These are phyloP conservation scores for Yarrowia yakushimensis DNA, from an alignment of 805 yeast species.

Conservation along the genomic window DNA sequence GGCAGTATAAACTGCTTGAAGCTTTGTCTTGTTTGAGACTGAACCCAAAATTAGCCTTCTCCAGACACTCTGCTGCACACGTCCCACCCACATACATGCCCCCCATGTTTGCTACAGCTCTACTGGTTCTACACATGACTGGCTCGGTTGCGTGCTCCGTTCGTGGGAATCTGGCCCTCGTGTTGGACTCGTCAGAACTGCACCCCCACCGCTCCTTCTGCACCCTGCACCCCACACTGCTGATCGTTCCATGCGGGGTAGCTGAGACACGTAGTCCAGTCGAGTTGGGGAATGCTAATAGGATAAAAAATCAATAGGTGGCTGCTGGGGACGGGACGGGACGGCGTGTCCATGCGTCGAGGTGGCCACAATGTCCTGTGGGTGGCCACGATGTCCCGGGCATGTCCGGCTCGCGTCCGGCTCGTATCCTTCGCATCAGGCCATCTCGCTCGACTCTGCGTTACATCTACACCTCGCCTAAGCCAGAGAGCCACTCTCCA, in stretches of 20 bases:
- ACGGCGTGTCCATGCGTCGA: too few relatives aligned
- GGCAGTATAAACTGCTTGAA: background rate
- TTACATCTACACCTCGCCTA: too few relatives aligned
- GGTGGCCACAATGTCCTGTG: too few relatives aligned
- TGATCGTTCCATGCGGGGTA: slow-evolving; percentile 17
- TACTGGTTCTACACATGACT: background rate
- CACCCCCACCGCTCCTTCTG: background rate
- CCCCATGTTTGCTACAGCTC: too few relatives aligned
- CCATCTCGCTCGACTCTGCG: too few relatives aligned
- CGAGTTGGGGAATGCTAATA: background rate
- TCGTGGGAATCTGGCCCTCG: too few relatives aligned
- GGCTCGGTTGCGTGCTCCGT: too few relatives aligned
- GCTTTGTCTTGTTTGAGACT: background rate
- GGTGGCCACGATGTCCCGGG: too few relatives aligned
- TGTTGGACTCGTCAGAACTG: background rate
- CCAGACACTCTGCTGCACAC: slow-evolving; percentile 1
- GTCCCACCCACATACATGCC: background rate
- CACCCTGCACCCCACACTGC: slow-evolving; percentile 24
- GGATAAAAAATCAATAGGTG: background rate
- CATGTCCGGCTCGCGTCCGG: too few relatives aligned
- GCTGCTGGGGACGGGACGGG: background rate
- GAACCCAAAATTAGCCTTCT: background rate
- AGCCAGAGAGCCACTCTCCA: too few relatives aligned
- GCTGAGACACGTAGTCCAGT: background rate
- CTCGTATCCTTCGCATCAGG: too few relatives aligned